These are phyloP conservation scores for Heliamphora pulchella DNA, from an alignment of 179 eudicot genomes.

Conservation along the genomic window DNA sequence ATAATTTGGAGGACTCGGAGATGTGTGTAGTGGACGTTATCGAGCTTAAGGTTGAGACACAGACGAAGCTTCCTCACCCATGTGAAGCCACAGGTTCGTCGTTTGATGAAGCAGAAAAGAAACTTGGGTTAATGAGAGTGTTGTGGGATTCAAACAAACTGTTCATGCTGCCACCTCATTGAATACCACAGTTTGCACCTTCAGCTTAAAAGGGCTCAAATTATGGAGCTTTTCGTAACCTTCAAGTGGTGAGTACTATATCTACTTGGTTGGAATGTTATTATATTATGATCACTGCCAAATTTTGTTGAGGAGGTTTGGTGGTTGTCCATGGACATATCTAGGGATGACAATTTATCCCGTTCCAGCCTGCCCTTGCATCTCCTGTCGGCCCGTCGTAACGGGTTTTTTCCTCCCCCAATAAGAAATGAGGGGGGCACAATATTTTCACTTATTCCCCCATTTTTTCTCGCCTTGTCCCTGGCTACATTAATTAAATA, in stretches of 20 bases:
- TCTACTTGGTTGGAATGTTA: not conserved
- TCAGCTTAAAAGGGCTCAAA: not conserved
- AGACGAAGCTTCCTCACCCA: slow-evolving; percentile 47
- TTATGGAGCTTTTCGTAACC: not conserved
- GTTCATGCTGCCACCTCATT: slow-evolving; percentile 22
- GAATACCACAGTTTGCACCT: slow-evolving; percentile 1
- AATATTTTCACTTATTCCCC: no score
- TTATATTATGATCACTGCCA: not conserved
- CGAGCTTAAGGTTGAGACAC: slow-evolving; percentile 41
- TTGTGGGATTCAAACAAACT: slow-evolving; percentile 62
- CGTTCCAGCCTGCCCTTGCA: no score
- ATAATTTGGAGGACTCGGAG: slow-evolving; percentile 44
- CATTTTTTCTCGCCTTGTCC: no score
- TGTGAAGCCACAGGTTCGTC: slow-evolving; percentile 41
- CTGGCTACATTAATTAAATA: no score
- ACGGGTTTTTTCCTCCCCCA: no score
- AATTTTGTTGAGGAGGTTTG: not conserved
- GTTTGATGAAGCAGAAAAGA: slow-evolving; percentile 52
- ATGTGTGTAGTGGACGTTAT: slow-evolving; percentile 70
- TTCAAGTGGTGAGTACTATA: not conserved
- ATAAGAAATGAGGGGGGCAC: no score
- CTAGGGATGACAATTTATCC: no score
- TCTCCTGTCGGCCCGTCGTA: no score
- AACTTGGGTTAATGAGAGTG: slow-evolving; percentile 51
- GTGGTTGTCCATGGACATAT: not conserved